Base-by-base conservation (phyloP, 2,329 filamentous ascomycete species). In the Westerdykella sp. region DNA sequence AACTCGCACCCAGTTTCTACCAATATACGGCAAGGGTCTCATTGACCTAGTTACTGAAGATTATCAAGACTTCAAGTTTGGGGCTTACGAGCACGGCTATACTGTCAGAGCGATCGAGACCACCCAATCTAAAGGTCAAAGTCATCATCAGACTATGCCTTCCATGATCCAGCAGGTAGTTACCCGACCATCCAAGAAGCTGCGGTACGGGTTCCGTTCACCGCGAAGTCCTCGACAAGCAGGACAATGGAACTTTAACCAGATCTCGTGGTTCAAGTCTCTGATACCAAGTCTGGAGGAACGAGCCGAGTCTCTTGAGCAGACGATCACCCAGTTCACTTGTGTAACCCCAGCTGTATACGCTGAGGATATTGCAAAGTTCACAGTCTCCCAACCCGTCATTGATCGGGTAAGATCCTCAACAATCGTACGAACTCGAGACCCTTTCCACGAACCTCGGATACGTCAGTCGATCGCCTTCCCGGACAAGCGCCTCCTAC, bases 391-490 rank as follows among this genome's bases (percentile, higher is more conserved):
- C 34, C 79, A 79, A 2, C 70, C 81, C 1, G 69, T 78, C 37
- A 73, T 79, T 73, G 7, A 73, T 74, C 36, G 75, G 71, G 47
- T 78, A 70, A 66, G 76, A 73, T 34, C 79, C 72, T 36, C 83
- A 74, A 55, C 73, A 75, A 58, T 77, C 40, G 53, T 49, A 75
- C 76, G 49, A 73, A 77, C 53, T 62, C 76, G 9, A 1, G 91
- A 98, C 60, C 88, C 90, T 1, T 96, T 93, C 76, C 93, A 98
- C 55, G 88, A 95, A 67, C 81, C 91, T 12, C 87, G 91, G 14
- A 93, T 95, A 78, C 84, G 89, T 16, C 75, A 94, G 13, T 94
- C 87, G 3, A 96, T 98, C 48, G 93, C 95, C 36, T 98, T 98
- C 63, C 93, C 94, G 0, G 93, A 98, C 65, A 95, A 90, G 63